phyloP scores from a whole-genome alignment of 169 alveolate species.

The Cytauxzoon felis region DNA sequence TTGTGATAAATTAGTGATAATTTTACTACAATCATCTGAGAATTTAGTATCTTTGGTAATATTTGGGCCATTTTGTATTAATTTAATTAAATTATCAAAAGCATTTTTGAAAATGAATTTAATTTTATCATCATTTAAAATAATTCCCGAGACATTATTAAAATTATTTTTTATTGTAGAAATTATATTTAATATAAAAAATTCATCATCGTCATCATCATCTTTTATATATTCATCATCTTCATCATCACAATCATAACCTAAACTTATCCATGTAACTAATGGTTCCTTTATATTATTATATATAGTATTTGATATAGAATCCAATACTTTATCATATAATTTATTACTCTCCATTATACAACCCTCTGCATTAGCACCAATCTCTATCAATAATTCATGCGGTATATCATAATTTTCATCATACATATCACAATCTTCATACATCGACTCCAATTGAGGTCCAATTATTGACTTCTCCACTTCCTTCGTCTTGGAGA shows the following conservation, averaged over 20 bases:
- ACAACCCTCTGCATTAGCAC: conserved; percentile 15
- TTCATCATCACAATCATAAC: no score
- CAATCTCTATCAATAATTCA: conserved; percentile 1
- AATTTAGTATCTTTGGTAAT: conserved; percentile 2
- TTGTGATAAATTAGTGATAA: conserved; percentile 43
- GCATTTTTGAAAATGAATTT: not conserved
- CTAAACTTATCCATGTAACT: not conserved
- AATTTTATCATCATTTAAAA: conserved; percentile 1
- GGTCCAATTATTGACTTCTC: no score
- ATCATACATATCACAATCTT: no score
- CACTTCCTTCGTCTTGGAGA: no score
- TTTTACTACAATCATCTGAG: conserved; percentile 46
- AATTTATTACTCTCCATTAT: conserved; percentile 1
- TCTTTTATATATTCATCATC: no score
- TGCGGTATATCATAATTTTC: no score
- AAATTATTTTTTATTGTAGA: not conserved
- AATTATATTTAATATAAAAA: no score
- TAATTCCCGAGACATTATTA: not conserved
- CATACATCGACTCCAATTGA: no score
- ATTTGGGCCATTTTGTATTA: not conserved
- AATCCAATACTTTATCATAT: not conserved
- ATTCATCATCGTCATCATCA: no score
- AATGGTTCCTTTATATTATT: not conserved
- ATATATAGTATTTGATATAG: not conserved
- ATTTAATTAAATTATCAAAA: conserved; percentile 2